These are phyloP conservation scores for Westerdykella ornata DNA, from an alignment of 2,329 filamentous ascomycete species.

Conservation along the genomic window DNA sequence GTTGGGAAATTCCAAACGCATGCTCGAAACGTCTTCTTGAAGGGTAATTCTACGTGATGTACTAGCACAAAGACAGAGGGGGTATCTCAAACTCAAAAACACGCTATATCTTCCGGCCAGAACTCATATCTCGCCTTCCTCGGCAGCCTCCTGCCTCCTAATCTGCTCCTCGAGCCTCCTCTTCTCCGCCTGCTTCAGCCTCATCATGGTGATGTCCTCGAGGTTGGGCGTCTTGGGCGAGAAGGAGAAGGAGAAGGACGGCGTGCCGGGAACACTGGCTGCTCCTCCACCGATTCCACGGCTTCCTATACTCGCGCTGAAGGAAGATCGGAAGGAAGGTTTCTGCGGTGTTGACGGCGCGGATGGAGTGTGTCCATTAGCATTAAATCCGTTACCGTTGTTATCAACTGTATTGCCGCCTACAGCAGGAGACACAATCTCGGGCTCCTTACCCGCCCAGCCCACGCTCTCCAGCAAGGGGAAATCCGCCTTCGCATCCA, in stretches of 20 bases:
- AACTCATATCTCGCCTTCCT: constrained; percentile 7
- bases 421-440: constrained; percentile 29
- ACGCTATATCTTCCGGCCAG: no score
- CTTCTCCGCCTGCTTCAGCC: constrained; percentile 42
- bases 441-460: constrained; percentile 50
- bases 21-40: no score
- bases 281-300: constrained; percentile 12
- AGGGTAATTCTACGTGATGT: no score
- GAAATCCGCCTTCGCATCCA: constrained; percentile 46
- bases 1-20: no score
- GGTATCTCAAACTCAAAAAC: no score
- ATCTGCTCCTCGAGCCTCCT: constrained; percentile 42
- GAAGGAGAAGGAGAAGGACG: constrained; percentile 43
- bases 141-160: constrained; percentile 33
- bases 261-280: constrained; percentile 26
- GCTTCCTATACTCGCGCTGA: constrained; percentile 8
- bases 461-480: constrained; percentile 47
- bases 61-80: no score
- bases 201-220: constrained; percentile 42
- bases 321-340: constrained; percentile 22
- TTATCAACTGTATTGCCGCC: constrained; percentile 1
- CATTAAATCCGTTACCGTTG: constrained; percentile 1
- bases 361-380: constrained; percentile 7
- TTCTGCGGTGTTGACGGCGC: constrained; percentile 26
- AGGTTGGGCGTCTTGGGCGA: constrained; percentile 31